Evolutionary conservation across 78 protist species (phyloP), one percentile per base, ranked within the genome.

Genomic region (Dictyostelium firmibasis): DNA sequence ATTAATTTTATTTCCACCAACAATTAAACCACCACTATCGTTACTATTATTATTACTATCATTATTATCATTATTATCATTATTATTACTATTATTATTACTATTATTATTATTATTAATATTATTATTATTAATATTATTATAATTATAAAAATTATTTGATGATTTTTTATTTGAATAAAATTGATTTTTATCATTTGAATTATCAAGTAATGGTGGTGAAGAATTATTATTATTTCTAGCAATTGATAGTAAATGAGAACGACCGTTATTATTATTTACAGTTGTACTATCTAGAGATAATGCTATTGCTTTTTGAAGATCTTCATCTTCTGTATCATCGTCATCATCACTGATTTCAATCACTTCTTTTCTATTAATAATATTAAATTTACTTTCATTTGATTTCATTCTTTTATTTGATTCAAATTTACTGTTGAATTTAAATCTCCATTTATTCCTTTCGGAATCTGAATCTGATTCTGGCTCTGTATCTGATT

Each of bases 301-400:
- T 13, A 81, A 31, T 53, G 50, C 36, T 27, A 81, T 81, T 18
- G 85, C 85, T 47, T 53, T 27, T 50, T 36, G 50, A 41, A 78
- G 62, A 7, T 81, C 44, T 81, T 47, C 64, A 81, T 81, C 85
- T 29, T 75, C 81, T 36, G 81, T 29, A 36, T 75, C 81, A 36
- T 75, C 47, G 0, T 72, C 81, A 33, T 35, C 81, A 74, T 74
- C 81, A 74, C 33, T 74, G n/a, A 25, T 64, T 67, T 67, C 75
- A 27, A 25, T 67, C 0, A 57, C 67, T 0, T 57, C 67, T 20
- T 57, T 57, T 6, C 67, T 57, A 57, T 57, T 57, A 57, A 20
- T 57, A 20, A 57, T 57, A 57, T 57, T 57, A 57, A 57, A 57
- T 57, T 1, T 57, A 57, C 27, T 57, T 57, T 18, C 9, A 14